Conservation (phyloP, 805 yeast genomes). For the Monosporozyma solicola region DNA sequence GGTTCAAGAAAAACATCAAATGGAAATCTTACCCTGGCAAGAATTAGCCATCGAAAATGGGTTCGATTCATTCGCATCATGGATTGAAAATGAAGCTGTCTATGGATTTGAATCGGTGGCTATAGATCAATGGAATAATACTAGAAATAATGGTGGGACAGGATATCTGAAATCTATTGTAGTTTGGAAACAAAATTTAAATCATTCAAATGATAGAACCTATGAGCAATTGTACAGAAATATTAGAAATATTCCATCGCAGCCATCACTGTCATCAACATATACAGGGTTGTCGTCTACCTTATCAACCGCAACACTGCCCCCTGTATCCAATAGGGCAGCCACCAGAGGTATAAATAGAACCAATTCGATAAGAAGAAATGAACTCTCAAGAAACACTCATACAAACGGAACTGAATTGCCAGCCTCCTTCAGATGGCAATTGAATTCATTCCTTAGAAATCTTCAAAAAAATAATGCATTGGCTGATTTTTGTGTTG, state of each 20-base stretch:
- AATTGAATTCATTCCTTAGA: slow-evolving; percentile 12
- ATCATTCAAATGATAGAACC: not conserved
- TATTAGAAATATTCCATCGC: slow-evolving; percentile 1
- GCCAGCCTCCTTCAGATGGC: slow-evolving; percentile 4
- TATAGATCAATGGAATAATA: slow-evolving; percentile 12
- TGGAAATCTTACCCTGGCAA: slow-evolving; percentile 16
- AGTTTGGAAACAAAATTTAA: slow-evolving; percentile 19
- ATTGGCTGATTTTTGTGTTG: slow-evolving; percentile 15
- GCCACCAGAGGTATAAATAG: not conserved
- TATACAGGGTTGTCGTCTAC: not conserved
- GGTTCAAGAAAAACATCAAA: slow-evolving; percentile 5
- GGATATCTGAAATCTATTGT: slow-evolving; percentile 9
- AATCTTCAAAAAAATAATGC: slow-evolving; percentile 15
- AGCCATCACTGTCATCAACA: not conserved
- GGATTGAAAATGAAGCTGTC: slow-evolving; percentile 10
- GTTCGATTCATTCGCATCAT: slow-evolving; percentile 9
- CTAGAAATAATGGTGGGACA: slow-evolving; percentile 12
- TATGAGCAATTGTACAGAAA: slow-evolving; percentile 6
- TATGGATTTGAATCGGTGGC: slow-evolving; percentile 9
- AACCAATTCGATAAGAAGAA: not conserved
- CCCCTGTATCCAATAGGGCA: not conserved
- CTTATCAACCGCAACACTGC: not conserved
- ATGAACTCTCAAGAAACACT: not conserved
- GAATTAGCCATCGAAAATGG: slow-evolving; percentile 11
- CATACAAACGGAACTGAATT: not conserved